Evolutionary conservation across 169 alveolate genomes (phyloP).

Genomic region (Plasmodium reichenowi): DNA sequence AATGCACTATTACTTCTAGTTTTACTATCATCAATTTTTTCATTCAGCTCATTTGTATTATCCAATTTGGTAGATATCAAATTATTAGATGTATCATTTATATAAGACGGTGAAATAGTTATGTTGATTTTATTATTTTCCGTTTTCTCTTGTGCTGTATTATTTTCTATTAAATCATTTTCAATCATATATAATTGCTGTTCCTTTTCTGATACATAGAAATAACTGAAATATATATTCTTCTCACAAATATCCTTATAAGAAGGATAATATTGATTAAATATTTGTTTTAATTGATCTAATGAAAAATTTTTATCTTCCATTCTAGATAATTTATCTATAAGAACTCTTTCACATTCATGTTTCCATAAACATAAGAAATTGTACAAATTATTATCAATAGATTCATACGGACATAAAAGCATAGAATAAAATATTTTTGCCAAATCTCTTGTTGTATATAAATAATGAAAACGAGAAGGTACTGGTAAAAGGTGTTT

Average conservation of each 20-base stretch:
- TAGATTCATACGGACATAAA: constrained; percentile 80
- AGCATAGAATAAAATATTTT: constrained; percentile 96
- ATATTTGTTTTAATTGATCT: constrained; percentile 60
- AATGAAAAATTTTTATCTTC: constrained; percentile 90
- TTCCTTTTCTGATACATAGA: constrained; percentile 76
- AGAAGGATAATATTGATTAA: constrained; percentile 52
- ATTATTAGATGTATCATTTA: neutral
- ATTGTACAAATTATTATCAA: constrained; percentile 86
- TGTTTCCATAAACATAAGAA: constrained; percentile 96
- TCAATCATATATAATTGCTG: constrained; percentile 58
- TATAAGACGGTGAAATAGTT: no score
- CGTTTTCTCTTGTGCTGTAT: constrained; percentile 12
- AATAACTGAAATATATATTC: constrained; percentile 69
- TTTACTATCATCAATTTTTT: neutral
- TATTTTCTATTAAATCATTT: constrained; percentile 68
- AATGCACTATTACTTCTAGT: neutral
- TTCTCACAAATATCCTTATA: constrained; percentile 51
- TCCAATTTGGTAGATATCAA: neutral
- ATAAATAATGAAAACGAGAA: constrained; percentile 96
- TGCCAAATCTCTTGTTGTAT: constrained; percentile 97
- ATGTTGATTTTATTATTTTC: neutral
- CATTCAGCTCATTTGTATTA: neutral
- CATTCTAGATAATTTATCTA: constrained; percentile 94
- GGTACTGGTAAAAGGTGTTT: constrained; percentile 88
- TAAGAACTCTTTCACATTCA: constrained; percentile 96